Evolutionary conservation across 2,329 filamentous ascomycete genomes (phyloP).

Genomic region (Ciborinia camelliae): DNA sequence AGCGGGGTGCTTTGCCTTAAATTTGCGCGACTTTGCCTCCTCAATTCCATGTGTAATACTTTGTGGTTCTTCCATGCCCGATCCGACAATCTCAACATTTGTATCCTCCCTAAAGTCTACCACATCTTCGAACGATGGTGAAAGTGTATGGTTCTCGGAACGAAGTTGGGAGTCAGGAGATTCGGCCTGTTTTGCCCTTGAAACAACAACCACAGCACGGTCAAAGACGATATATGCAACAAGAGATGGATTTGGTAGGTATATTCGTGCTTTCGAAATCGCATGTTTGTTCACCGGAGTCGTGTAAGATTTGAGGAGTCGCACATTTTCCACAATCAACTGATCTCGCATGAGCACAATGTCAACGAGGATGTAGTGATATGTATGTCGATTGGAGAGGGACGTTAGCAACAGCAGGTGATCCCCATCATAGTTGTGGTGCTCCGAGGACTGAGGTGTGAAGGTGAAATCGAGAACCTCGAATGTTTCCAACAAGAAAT

Average conservation of each 20-base stretch:
- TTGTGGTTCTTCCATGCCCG: constrained; percentile 59
- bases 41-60: constrained; percentile 41
- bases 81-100: constrained; percentile 60
- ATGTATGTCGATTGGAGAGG: constrained; percentile 49
- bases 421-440: constrained; percentile 49
- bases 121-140: constrained; percentile 77
- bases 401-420: constrained; percentile 61
- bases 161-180: constrained; percentile 75
- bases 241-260: constrained; percentile 73
- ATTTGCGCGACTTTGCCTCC: constrained; percentile 49
- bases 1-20: constrained; percentile 59
- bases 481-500: constrained; percentile 56
- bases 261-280: constrained; percentile 59
- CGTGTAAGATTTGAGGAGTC: constrained; percentile 64
- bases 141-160: constrained; percentile 59
- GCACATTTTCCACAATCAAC: constrained; percentile 60
- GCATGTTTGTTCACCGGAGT: constrained; percentile 44
- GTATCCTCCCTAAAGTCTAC: constrained; percentile 71
- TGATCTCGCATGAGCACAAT: constrained; percentile 55
- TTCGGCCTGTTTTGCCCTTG: constrained; percentile 63
- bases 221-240: constrained; percentile 82
- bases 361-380: constrained; percentile 74
- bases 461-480: constrained; percentile 79
- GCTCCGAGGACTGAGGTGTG: constrained; percentile 53
- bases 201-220: constrained; percentile 72